Conservation (phyloP, 495 filamentous ascomycete species). For the Xylaria longipes region DNA sequence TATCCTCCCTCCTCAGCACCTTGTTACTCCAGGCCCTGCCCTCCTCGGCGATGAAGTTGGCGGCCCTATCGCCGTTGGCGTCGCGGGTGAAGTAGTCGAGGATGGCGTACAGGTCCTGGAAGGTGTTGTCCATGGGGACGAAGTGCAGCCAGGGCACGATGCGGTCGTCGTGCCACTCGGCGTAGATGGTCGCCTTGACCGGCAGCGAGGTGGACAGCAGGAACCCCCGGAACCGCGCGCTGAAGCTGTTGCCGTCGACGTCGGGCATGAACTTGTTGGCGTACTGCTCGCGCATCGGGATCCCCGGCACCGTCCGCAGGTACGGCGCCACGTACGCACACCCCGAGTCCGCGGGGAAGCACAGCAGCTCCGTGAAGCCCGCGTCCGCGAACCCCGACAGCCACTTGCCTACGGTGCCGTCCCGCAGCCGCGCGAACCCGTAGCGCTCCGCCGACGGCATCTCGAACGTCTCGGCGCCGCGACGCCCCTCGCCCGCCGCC, state of each 20-base stretch:
- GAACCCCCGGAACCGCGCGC: slow-evolving; percentile 66
- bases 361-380: slow-evolving; percentile 49
- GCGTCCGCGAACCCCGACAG: slow-evolving; percentile 44
- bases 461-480: slow-evolving; percentile 46
- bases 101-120: slow-evolving; percentile 69
- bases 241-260: slow-evolving; percentile 70
- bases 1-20: slow-evolving; percentile 72
- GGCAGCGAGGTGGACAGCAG: slow-evolving; percentile 62
- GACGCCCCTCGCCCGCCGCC: slow-evolving; percentile 30
- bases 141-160: slow-evolving; percentile 67
- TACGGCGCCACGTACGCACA: slow-evolving; percentile 52
- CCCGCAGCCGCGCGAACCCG: slow-evolving; percentile 15
- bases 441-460: slow-evolving; percentile 45
- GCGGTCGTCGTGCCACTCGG: slow-evolving; percentile 68
- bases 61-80: slow-evolving; percentile 38
- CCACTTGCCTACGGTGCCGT: slow-evolving; percentile 46
- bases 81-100: slow-evolving; percentile 69
- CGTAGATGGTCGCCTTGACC: slow-evolving; percentile 68
- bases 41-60: slow-evolving; percentile 59
- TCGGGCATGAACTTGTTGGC: slow-evolving; percentile 64
- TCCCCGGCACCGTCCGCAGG: slow-evolving; percentile 35
- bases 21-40: slow-evolving; percentile 70
- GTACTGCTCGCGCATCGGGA: slow-evolving; percentile 63
- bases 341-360: slow-evolving; percentile 37
- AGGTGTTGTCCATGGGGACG: slow-evolving; percentile 73